phyloP scores from a whole-genome alignment of 169 alveolate genomes.

The Plasmodium fragile region DNA sequence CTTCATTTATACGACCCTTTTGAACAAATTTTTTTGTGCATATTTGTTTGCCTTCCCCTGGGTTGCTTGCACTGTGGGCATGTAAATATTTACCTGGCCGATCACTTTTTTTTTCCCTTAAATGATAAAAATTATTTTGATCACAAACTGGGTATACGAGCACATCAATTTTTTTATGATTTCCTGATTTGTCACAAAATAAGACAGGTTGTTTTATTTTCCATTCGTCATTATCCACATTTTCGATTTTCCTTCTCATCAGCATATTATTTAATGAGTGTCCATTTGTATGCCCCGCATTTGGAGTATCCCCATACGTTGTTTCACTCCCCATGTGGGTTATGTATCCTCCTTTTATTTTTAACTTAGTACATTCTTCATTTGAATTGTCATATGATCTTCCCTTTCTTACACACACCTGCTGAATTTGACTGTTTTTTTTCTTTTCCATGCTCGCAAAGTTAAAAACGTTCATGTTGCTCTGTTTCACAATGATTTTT shows the following conservation, averaged over 20 bases:
- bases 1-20: neutral
- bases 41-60: neutral
- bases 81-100: neutral
- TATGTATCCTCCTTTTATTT: neutral
- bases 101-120: neutral
- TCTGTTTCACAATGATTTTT: neutral
- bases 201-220: slow-evolving; percentile 2
- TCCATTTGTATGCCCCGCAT: neutral
- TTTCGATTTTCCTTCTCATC: neutral
- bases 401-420: neutral
- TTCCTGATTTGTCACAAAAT: slow-evolving; percentile 10
- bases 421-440: neutral
- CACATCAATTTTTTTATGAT: slow-evolving; percentile 8
- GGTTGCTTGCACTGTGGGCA: neutral
- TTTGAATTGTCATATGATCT: neutral
- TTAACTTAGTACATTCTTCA: neutral
- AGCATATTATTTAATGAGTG: neutral
- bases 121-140: neutral
- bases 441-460: neutral
- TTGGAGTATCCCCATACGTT: neutral
- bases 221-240: neutral
- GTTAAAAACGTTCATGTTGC: neutral
- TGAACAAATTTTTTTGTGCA: neutral
- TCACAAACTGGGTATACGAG: slow-evolving; percentile 3
- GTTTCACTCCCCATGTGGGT: neutral